Conservation (phyloP, 2,329 filamentous ascomycete genomes). For the Hysterium pulicare region DNA sequence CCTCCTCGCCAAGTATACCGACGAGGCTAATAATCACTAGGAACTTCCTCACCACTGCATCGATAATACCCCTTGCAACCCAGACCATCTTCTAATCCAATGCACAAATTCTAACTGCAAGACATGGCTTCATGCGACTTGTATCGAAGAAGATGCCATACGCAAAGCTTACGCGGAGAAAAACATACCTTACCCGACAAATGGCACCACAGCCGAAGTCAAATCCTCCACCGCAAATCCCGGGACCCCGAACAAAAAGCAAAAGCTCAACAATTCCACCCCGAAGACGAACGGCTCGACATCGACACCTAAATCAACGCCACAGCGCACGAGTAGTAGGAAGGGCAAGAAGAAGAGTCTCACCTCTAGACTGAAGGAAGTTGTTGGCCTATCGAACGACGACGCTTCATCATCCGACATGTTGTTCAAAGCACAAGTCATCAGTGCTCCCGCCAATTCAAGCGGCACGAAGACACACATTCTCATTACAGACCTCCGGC, state of each 20-base stretch:
- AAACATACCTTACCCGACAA: constrained; percentile 2
- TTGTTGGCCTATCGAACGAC: not conserved
- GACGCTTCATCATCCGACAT: not conserved
- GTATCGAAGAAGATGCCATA: constrained; percentile 24
- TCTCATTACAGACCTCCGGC: constrained; percentile 17
- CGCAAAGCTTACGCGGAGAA: constrained; percentile 7
- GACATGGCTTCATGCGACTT: constrained; percentile 44
- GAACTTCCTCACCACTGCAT: constrained; percentile 38
- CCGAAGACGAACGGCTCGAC: not conserved
- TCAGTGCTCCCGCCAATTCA: constrained; percentile 5
- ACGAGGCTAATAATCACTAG: too few relatives aligned
- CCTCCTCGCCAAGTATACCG: too few relatives aligned
- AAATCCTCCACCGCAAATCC: not conserved
- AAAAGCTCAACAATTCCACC: not conserved
- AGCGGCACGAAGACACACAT: constrained; percentile 9
- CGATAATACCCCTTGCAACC: constrained; percentile 40
- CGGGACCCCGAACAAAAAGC: not conserved
- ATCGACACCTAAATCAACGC: not conserved
- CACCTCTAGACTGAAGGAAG: not conserved
- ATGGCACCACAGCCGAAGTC: constrained; percentile 4
- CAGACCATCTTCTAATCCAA: constrained; percentile 41
- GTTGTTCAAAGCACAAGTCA: constrained; percentile 2
- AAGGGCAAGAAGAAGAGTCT: not conserved
- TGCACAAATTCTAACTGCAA: constrained; percentile 36
- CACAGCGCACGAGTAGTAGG: not conserved